Base-by-base conservation (phyloP, 495 filamentous ascomycete species). In the Apiosordaria backusii region DNA sequence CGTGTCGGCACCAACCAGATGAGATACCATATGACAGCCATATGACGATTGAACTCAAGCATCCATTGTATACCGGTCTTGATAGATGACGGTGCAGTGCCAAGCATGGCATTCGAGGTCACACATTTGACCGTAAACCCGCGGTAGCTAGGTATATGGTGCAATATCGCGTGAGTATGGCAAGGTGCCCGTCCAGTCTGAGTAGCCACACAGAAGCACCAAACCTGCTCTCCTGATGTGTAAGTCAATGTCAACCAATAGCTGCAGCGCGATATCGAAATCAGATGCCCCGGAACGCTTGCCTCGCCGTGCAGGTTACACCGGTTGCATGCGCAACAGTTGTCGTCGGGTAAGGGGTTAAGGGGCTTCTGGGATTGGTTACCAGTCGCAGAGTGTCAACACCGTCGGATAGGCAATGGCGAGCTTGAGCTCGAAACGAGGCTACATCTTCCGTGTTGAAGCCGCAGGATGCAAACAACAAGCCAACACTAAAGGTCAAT, bases 131-230 rank as follows among this genome's bases (percentile, higher is more conserved):
- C 35, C 40, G 59, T 45, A 45, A 45, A 9, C 35, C 40, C 59
- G 45, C 40, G 26, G 29, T 5, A 63, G 40, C 40, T 27, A 63
- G 24, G 23, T 25, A 24, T 15, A 66, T 72, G 67, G 64, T 69
- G 70, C 67, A 68, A 72, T 65, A 69, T 72, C 61, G 67, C 70
- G 70, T 66, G 70, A 72, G 67, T 69, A 72, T 72, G 70, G 60
- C 67, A 69, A 61, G 62, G 25, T 54, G 58, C 57, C 19, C 40
- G 19, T 22, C 63, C 45, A 27, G 19, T 26, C 22, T n/a, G 40
- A n/a, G 18, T 23, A 50, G 60, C 67, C 67, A 63, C 57, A 64
- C 23, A 62, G 57, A 50, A 27, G 19, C 52, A 50, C 50, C 52
- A 52, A n/a, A 55, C 27, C 58, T 35, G 55, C n/a, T 21, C 58